Base-by-base conservation (phyloP, 345 rosid species). In the Moricandia arvensis region DNA sequence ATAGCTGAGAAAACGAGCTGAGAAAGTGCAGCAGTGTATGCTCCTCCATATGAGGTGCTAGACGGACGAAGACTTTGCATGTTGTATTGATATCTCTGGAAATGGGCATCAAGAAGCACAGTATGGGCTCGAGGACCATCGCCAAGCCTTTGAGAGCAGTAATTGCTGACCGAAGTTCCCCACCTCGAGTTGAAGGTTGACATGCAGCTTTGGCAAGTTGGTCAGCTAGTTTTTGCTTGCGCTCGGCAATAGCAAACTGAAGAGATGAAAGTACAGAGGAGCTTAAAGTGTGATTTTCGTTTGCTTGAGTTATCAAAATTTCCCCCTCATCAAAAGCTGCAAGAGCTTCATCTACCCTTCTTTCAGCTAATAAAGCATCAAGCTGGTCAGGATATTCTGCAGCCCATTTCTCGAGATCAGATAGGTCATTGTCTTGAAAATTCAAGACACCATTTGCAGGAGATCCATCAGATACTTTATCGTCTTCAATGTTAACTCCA, bases 41-140 rank as follows among this genome's bases (percentile, higher is more conserved):
- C 99, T 76, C 99, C 99, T 71, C 99, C 99, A 76, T 88, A 90
- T 31, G 98, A 96, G 73, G 97, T 88, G 86, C 90, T 91, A 30
- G 98, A 96, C 10, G 99, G 99, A 60, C 91, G 91, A 70, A 96
- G 93, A 83, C 87, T 91, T 81, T 87, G 99, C 97, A 89, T 93
- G 81, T 87, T 90, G 83, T 88, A 93, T 55, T 87, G 95, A 76
- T 86, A 96, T 80, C 95, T 86, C 63, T 86, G 96, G 68, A 78
- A 87, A 81, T 96, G 98, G 5, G 99, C 95, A 81, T 88, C 86
- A 47, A 96, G 93, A 41, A 96, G 93, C 83, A 96, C 86, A 76
- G 78, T 88, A 76, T 96, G 98, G 72, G 98, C 98, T 77, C 97
- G 93, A 54, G 93, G 89, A 66, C 97, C 99, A 81, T 96, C 99